Base-by-base conservation (phyloP, 305 asterid species). In the Plantago lanceolata region DNA sequence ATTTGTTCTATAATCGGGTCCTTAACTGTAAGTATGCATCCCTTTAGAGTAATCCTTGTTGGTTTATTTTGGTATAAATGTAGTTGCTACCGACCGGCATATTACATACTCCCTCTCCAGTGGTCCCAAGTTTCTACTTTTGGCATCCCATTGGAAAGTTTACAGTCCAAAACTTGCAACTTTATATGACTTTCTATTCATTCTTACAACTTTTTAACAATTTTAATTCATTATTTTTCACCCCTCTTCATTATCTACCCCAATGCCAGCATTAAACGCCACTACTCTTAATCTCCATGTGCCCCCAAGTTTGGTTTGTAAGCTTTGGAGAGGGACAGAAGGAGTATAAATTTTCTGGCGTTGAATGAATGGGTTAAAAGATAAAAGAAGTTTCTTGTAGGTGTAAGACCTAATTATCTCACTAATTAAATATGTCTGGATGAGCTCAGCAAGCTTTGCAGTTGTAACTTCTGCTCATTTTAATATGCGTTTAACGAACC, bases 1-100 rank as follows among this genome's bases (percentile, higher is more conserved):
- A 79, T 92, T 48, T 92, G 98, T 72, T 89, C 98, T 57, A 78
- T 92, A 33, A 62, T 85, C 66, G 96, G 98, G 52, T 89, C 98
- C 70, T 60, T 92, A 50, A 89, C 95, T 31, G 98, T 92, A 74
- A 81, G 96, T 78, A 37, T 51, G 53, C 64, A 19, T 37, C 37
- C 66, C 67, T 60, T 50, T 66, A 15, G 24, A 68, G 28, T 40
- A 45, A 26, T 64, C 15, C 45, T 40, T 40, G 9, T 24, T 24
- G 28, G 28, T 24, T 24, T 24, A 24, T 24, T 24, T 24, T 24
- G 3, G 11, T 5, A 14, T 13, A 18, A 19, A 52, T 52, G 57
- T 11, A 9, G 6, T 52, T 24, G 33, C 11, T 52, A 52, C 16
- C 33, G 13, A 15, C n/a, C 20, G n/a, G 1, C 33, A 11, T 52